phyloP scores from a whole-genome alignment of 176 grass and related monocot species.

The Paspalum notatum region DNA sequence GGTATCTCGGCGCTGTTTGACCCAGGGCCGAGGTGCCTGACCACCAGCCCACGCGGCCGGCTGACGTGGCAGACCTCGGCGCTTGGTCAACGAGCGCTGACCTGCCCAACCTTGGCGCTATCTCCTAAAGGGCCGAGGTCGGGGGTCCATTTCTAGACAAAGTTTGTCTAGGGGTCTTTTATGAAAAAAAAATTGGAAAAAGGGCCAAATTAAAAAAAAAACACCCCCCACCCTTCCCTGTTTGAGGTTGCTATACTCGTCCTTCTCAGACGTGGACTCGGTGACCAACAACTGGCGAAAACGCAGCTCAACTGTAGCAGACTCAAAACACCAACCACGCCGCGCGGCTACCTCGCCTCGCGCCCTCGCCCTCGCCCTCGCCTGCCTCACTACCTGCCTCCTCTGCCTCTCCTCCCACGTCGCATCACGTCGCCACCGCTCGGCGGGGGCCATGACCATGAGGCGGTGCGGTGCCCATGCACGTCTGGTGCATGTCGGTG shows the following conservation, averaged over 20 bases:
- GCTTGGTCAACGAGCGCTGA: too few relatives aligned
- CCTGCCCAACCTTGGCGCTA: too few relatives aligned
- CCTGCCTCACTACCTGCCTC: background rate
- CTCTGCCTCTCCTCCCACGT: background rate
- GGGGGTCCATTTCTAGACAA: too few relatives aligned
- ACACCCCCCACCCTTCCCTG: background rate
- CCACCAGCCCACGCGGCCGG: too few relatives aligned
- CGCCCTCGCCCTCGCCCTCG: too few relatives aligned
- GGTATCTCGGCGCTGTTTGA: too few relatives aligned
- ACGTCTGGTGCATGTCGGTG: conserved; percentile 35
- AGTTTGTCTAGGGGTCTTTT: too few relatives aligned
- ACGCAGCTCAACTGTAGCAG: background rate
- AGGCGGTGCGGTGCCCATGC: background rate
- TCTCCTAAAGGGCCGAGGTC: too few relatives aligned
- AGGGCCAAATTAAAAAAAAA: too few relatives aligned
- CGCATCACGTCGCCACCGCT: conserved; percentile 2
- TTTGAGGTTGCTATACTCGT: background rate
- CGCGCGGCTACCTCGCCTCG: conserved; percentile 10
- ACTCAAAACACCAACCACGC: background rate
- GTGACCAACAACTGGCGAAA: background rate
- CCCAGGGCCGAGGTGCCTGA: too few relatives aligned
- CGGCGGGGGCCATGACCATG: background rate
- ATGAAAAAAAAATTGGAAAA: too few relatives aligned
- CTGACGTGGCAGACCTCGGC: too few relatives aligned
- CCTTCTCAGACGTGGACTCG: background rate